phyloP scores from a whole-genome alignment of 169 alveolate genomes.

The Miamiensis avidus region DNA sequence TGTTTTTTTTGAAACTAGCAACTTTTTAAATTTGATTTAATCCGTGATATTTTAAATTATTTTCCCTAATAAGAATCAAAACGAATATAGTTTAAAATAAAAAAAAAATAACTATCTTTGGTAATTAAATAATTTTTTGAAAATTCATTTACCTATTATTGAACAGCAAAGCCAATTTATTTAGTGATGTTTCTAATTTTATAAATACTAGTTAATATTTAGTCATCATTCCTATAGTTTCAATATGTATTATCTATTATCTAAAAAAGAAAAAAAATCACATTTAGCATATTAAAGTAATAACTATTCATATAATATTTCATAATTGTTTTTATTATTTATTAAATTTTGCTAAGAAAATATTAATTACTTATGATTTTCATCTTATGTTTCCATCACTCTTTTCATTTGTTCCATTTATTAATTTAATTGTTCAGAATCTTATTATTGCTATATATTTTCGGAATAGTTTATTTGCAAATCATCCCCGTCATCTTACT shows the following conservation, averaged over 20 bases:
- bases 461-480: too few species aligned
- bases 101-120: neutral
- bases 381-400: neutral
- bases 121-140: neutral
- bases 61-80: constrained; percentile 15
- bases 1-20: constrained; percentile 12
- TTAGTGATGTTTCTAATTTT: constrained; percentile 34
- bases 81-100: neutral
- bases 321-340: too few species aligned
- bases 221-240: constrained; percentile 37
- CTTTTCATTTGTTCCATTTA: neutral
- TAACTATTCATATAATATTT: too few species aligned
- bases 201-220: constrained; percentile 39
- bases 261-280: neutral
- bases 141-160: constrained; percentile 23
- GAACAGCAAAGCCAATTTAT: constrained; percentile 9
- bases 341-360: too few species aligned
- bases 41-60: constrained; percentile 7
- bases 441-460: too few species aligned
- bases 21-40: constrained; percentile 14
- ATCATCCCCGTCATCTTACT: too few species aligned
- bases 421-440: too few species aligned
- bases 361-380: neutral
- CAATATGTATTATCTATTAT: constrained; percentile 6
- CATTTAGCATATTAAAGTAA: neutral